Evolutionary conservation across 495 filamentous ascomycete genomes (phyloP).

Genomic region (Aspergillus nanangensis): DNA sequence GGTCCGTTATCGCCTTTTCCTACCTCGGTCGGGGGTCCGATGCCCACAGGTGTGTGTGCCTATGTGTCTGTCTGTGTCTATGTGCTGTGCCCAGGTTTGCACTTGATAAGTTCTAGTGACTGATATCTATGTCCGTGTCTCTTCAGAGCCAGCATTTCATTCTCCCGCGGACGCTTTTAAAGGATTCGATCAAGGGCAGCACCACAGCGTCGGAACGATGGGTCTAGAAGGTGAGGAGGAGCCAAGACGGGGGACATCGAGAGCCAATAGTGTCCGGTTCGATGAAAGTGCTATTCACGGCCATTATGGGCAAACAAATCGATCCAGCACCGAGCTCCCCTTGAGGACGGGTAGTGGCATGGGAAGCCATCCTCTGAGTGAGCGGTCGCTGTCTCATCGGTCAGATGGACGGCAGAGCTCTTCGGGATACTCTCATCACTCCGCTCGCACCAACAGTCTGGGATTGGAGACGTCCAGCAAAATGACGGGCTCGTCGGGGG

Average conservation of each 20-base stretch:
- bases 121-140: background rate
- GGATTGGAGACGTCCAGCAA: conserved; percentile 68
- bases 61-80: background rate
- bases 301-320: conserved; percentile 76
- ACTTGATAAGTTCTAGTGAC: background rate
- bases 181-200: conserved; percentile 77
- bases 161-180: conserved; percentile 73
- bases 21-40: conserved; percentile 57
- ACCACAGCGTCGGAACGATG: conserved; percentile 62
- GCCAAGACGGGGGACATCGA: conserved; percentile 83
- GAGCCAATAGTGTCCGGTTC: conserved; percentile 98
- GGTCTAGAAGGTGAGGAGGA: conserved; percentile 87
- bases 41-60: conserved; percentile 65
- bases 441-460: conserved; percentile 78
- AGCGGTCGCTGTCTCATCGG: conserved; percentile 87
- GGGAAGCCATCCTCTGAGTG: conserved; percentile 77
- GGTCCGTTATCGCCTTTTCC: conserved; percentile 76
- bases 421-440: conserved; percentile 76
- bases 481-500: conserved; percentile 54
- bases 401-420: conserved; percentile 96
- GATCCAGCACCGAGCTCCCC: conserved; percentile 75
- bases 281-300: conserved; percentile 94
- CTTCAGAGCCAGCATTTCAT: conserved; percentile 66
- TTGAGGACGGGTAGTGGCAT: conserved; percentile 75
- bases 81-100: background rate